Evolutionary conservation across 140 eudicot species (phyloP).

Genomic region (Eryngium alpinum): DNA sequence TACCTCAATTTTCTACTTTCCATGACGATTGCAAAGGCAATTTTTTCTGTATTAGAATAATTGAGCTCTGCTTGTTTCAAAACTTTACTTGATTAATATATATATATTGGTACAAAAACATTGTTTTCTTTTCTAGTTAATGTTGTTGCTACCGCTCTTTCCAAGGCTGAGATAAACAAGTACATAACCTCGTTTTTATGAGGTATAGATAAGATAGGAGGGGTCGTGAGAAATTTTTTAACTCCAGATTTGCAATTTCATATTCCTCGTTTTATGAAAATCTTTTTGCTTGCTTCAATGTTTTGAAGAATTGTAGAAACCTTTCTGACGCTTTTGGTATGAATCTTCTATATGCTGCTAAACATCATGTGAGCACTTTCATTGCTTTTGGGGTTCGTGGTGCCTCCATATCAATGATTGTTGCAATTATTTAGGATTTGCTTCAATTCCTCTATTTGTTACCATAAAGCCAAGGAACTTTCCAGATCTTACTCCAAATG

Average conservation of each 20-base stretch:
- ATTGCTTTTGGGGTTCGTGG: not conserved
- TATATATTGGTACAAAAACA: accelerated
- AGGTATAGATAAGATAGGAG: too few relatives aligned
- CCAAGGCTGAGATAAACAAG: not conserved
- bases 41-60: not conserved
- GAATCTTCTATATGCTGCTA: not conserved
- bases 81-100: not conserved
- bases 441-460: not conserved
- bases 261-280: not conserved
- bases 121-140: not conserved
- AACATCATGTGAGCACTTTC: not conserved
- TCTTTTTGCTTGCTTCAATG: not conserved
- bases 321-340: not conserved
- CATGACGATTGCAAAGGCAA: not conserved
- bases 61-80: not conserved
- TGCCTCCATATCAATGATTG: not conserved
- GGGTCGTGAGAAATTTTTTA: too few relatives aligned
- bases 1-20: not conserved
- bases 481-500: too few relatives aligned
- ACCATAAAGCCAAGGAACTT: too few relatives aligned
- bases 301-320: not conserved
- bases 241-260: too few relatives aligned
- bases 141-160: too few relatives aligned
- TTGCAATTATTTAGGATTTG: not conserved
- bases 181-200: too few relatives aligned